Evolutionary conservation across 495 filamentous ascomycete species (phyloP).

Genomic region (Thermochaetoides thermophila): DNA sequence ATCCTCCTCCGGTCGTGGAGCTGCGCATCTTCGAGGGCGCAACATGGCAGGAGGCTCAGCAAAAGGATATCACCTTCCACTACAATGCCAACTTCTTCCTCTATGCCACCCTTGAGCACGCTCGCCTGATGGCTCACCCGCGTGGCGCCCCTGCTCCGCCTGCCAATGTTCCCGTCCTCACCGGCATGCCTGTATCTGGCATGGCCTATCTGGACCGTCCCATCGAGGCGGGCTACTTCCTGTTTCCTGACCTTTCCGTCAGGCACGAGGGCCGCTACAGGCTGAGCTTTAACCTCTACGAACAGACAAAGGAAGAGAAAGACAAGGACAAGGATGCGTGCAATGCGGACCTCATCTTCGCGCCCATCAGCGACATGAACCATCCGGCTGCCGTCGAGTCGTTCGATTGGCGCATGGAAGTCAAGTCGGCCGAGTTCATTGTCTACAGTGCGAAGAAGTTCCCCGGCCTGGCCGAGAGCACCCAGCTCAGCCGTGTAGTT

Average conservation of each 20-base stretch:
- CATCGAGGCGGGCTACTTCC: constrained; percentile 83
- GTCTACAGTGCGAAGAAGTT: constrained; percentile 99
- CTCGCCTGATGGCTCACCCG: constrained; percentile 71
- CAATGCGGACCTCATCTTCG: constrained; percentile 12
- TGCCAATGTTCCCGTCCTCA: constrained; percentile 69
- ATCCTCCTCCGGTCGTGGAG: constrained; percentile 94
- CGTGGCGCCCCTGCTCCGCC: constrained; percentile 48
- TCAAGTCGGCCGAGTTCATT: constrained; percentile 72
- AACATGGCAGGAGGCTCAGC: constrained; percentile 36
- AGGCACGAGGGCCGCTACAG: constrained; percentile 88
- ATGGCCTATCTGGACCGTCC: constrained; percentile 95
- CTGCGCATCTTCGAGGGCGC: constrained; percentile 74
- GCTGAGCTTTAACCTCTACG: constrained; percentile 81
- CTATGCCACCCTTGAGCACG: constrained; percentile 80
- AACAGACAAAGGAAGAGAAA: constrained; percentile 65
- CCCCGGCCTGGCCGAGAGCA: constrained; percentile 85
- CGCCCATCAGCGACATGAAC: constrained; percentile 4
- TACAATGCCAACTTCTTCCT: constrained; percentile 98
- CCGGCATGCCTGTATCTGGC: constrained; percentile 88
- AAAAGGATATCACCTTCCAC: constrained; percentile 75
- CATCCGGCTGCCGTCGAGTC: constrained; percentile 16
- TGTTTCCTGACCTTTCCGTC: constrained; percentile 94
- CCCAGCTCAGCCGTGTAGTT: constrained; percentile 71
- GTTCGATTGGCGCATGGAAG: constrained; percentile 53
- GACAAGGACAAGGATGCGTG: constrained; percentile 35